Conservation (phyloP, 495 filamentous ascomycete genomes). For the Neurospora sp. region DNA sequence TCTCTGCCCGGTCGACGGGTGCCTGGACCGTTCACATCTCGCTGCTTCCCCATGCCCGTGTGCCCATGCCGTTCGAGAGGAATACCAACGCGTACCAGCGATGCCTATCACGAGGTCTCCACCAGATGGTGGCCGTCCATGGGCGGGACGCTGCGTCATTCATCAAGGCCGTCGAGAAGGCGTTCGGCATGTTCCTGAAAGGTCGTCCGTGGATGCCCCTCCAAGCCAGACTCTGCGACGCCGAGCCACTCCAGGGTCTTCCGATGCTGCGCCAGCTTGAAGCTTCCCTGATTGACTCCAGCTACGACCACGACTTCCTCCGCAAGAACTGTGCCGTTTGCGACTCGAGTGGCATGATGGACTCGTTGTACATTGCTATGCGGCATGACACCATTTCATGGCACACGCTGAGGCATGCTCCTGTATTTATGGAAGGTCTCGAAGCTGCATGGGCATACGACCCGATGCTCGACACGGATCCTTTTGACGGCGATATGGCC, state of each 20-base stretch:
- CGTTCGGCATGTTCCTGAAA: slow-evolving; percentile 38
- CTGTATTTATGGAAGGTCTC: slow-evolving; percentile 37
- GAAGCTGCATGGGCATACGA: slow-evolving; percentile 43
- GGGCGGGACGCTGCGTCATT: slow-evolving; percentile 40
- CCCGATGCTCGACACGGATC: slow-evolving; percentile 33
- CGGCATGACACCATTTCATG: slow-evolving; percentile 34
- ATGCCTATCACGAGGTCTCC: slow-evolving; percentile 45
- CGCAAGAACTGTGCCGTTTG: slow-evolving; percentile 38
- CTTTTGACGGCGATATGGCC: slow-evolving; percentile 24
- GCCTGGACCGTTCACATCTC: slow-evolving; percentile 49
- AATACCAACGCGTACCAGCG: slow-evolving; percentile 48
- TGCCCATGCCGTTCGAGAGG: slow-evolving; percentile 49
- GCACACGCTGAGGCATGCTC: slow-evolving; percentile 35
- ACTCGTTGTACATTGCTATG: slow-evolving; percentile 48
- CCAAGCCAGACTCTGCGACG: slow-evolving; percentile 46
- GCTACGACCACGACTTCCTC: slow-evolving; percentile 40
- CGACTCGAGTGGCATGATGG: slow-evolving; percentile 40
- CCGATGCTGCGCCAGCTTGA: slow-evolving; percentile 46
- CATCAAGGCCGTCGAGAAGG: slow-evolving; percentile 32
- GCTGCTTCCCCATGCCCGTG: slow-evolving; percentile 38
- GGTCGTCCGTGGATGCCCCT: slow-evolving; percentile 44
- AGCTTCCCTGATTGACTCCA: slow-evolving; percentile 21
- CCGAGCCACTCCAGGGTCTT: slow-evolving; percentile 40
- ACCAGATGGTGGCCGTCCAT: slow-evolving; percentile 40
- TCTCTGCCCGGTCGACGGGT: slow-evolving; percentile 16